A percentile compares a stretch with the other conserved stretches of the same genome.
Conservation (phyloP, 2,329 filamentous ascomycete genomes). For the Pyrenochaeta sp. region DNA sequence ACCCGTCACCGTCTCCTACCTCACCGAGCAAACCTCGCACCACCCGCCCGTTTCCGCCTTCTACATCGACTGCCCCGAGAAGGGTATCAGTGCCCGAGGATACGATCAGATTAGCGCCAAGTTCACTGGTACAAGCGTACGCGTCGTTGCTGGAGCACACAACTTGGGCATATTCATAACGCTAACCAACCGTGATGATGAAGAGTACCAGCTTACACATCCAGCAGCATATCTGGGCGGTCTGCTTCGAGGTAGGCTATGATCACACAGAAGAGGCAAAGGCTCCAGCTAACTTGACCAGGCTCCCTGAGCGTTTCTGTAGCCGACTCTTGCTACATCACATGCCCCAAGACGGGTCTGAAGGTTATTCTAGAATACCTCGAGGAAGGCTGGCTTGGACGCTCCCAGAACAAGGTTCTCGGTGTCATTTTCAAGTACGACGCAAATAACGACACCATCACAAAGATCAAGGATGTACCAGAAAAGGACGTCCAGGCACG, state of each 20-base stretch:
- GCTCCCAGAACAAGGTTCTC: constrained; percentile 88
- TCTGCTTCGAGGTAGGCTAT: constrained; percentile 69
- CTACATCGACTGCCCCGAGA: constrained; percentile 89
- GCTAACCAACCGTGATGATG: constrained; percentile 77
- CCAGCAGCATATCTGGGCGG: constrained; percentile 92
- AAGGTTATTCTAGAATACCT: constrained; percentile 93
- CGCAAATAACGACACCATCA: constrained; percentile 81
- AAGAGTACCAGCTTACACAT: constrained; percentile 94
- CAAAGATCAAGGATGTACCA: constrained; percentile 82
- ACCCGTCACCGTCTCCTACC: constrained; percentile 82
- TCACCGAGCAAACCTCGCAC: constrained; percentile 97
- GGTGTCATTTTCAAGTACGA: constrained; percentile 92
- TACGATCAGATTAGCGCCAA: constrained; percentile 98
- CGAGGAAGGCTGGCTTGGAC: constrained; percentile 93
- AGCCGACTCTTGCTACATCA: constrained; percentile 86
- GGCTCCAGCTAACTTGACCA: constrained; percentile 29
- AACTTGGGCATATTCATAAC: constrained; percentile 97
- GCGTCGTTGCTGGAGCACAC: constrained; percentile 88
- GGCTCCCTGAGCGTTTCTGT: constrained; percentile 88
- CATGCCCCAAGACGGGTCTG: constrained; percentile 86
- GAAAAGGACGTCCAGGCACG: constrained; percentile 83
- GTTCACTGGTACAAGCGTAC: constrained; percentile 94
- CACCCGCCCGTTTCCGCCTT: constrained; percentile 98
- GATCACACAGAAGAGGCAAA: not conserved
- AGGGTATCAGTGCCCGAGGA: constrained; percentile 84